Evolutionary conservation across 2,329 filamentous ascomycete species (phyloP).

Genomic region (Epichloe coenophiala): DNA sequence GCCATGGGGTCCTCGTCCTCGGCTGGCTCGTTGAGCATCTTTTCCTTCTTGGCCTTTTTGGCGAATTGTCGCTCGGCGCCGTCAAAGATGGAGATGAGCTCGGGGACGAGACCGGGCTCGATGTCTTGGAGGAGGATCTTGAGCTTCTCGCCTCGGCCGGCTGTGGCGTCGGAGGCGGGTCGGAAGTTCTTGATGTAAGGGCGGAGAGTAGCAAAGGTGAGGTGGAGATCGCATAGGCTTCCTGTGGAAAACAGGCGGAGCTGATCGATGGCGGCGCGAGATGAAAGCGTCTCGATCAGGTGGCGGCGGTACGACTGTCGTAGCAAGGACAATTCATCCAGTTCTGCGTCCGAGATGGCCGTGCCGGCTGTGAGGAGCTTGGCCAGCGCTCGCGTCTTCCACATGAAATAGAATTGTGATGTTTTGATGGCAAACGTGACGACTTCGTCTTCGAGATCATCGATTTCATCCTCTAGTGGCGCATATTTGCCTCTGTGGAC

Average conservation of each 20-base stretch:
- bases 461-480: conserved; percentile 55
- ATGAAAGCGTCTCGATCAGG: conserved; percentile 55
- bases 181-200: conserved; percentile 32
- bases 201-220: conserved; percentile 62
- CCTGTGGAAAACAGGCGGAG: conserved; percentile 64
- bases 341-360: conserved; percentile 40
- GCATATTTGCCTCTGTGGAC: conserved; percentile 60
- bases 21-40: conserved; percentile 45
- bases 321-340: conserved; percentile 45
- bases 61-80: conserved; percentile 65
- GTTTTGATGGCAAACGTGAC: conserved; percentile 63
- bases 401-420: conserved; percentile 85
- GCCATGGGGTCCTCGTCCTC: conserved; percentile 64
- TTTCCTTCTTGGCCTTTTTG: conserved; percentile 46
- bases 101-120: conserved; percentile 44
- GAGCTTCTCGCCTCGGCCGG: conserved; percentile 17
- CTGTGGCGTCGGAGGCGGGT: conserved; percentile 12
- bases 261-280: conserved; percentile 58
- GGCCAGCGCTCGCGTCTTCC: conserved; percentile 59
- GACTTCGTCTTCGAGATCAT: conserved; percentile 67
- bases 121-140: conserved; percentile 52
- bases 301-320: conserved; percentile 46
- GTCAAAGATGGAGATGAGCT: conserved; percentile 65
- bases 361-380: conserved; percentile 40
- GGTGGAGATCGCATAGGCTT: conserved; percentile 68